Evolutionary conservation across 805 yeast species (phyloP).

Genomic region (Candida verbasci): DNA sequence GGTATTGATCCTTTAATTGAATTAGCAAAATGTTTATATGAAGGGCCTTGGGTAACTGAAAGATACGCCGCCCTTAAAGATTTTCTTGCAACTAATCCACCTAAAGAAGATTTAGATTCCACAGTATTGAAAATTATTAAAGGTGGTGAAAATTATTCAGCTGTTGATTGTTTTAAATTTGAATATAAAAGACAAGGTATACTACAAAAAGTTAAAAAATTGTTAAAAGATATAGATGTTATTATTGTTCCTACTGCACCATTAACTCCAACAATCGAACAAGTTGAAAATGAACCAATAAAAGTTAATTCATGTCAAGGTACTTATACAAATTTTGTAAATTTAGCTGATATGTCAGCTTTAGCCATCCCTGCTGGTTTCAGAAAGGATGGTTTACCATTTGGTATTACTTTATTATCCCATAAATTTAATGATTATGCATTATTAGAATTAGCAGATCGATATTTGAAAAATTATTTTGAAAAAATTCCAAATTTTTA

Average conservation of each 20-base stretch:
- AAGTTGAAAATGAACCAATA: constrained; percentile 74
- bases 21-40: constrained; percentile 83
- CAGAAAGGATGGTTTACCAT: constrained; percentile 78
- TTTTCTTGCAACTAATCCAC: constrained; percentile 67
- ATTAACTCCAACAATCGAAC: constrained; percentile 75
- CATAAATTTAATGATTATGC: constrained; percentile 86
- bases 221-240: constrained; percentile 63
- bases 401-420: constrained; percentile 83
- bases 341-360: constrained; percentile 89
- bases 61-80: constrained; percentile 80
- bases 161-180: constrained; percentile 76
- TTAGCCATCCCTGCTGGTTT: constrained; percentile 90
- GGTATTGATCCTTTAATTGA: constrained; percentile 76
- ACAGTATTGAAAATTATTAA: constrained; percentile 72
- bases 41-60: constrained; percentile 99
- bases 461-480: constrained; percentile 51
- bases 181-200: constrained; percentile 87
- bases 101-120: constrained; percentile 71
- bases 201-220: constrained; percentile 54
- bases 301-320: constrained; percentile 87
- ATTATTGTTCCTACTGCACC: constrained; percentile 93
- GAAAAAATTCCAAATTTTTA: constrained; percentile 47
- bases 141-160: constrained; percentile 73
- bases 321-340: constrained; percentile 96
- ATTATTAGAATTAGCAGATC: constrained; percentile 73